Evolutionary conservation across 2,329 filamentous ascomycete species (phyloP).

Genomic region (Madurella fahalii): DNA sequence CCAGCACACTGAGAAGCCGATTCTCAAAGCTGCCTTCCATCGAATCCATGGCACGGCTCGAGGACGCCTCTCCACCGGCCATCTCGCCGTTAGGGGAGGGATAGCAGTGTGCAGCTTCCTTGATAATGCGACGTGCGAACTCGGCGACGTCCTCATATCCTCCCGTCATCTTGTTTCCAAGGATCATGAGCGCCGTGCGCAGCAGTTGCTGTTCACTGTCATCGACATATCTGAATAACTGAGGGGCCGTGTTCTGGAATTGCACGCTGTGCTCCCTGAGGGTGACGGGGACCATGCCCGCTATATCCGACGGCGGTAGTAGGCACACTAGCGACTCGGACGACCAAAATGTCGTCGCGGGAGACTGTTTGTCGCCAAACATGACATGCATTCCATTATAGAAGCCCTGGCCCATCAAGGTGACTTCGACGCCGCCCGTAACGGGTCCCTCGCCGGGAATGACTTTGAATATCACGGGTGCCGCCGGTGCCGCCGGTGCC

Average conservation of each 20-base stretch:
- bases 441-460: conserved; percentile 80
- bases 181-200: conserved; percentile 60
- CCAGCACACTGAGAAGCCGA: conserved; percentile 68
- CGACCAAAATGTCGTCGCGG: conserved; percentile 77
- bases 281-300: conserved; percentile 67
- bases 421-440: conserved; percentile 81
- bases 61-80: conserved; percentile 22
- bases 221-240: conserved; percentile 68
- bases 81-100: conserved; percentile 39
- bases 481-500: conserved; percentile 22
- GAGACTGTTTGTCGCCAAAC: conserved; percentile 64
- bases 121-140: conserved; percentile 58
- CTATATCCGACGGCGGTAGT: conserved; percentile 63
- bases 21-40: conserved; percentile 55
- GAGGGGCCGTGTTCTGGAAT: conserved; percentile 38
- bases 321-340: conserved; percentile 75
- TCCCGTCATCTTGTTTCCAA: conserved; percentile 62
- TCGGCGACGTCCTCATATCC: conserved; percentile 58
- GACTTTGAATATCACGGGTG: conserved; percentile 72
- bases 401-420: conserved; percentile 76
- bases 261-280: conserved; percentile 49
- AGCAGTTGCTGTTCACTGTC: conserved; percentile 66
- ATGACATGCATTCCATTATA: conserved; percentile 73
- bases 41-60: conserved; percentile 30
- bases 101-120: conserved; percentile 29